Percentiles rank a stretch among this genome's conserved stretches.
Conservation (phyloP, 257 asterid species). For the Oldenlandia corymbosa region DNA sequence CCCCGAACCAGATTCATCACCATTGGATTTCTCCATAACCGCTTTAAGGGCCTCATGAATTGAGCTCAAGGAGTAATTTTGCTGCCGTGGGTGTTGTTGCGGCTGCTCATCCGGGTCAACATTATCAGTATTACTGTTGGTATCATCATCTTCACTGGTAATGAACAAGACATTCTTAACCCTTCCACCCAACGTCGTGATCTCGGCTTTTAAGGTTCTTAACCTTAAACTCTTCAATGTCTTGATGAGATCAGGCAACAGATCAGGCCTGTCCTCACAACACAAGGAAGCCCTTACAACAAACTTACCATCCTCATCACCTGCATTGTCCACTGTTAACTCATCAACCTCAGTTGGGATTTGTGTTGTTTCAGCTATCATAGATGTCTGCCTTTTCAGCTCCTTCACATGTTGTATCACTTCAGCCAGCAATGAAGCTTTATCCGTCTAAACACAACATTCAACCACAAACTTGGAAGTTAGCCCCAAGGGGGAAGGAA, state of each 20-base stretch:
- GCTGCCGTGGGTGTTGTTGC: constrained; percentile 25
- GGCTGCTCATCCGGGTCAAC: too few species aligned
- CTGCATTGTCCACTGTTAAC: constrained; percentile 56
- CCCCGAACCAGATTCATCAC: constrained; percentile 58
- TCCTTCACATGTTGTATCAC: constrained; percentile 90
- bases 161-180: constrained; percentile 71
- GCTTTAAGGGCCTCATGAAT: constrained; percentile 78
- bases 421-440: constrained; percentile 89
- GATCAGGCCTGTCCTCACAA: constrained; percentile 80
- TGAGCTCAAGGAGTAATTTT: constrained; percentile 40
- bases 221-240: constrained; percentile 58
- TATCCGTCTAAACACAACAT: constrained; percentile 61
- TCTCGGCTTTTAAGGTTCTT: constrained; percentile 68
- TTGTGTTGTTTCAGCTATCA: constrained; percentile 45
- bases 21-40: constrained; percentile 66
- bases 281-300: constrained; percentile 73
- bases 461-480: neutral
- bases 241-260: constrained; percentile 71
- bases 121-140: neutral
- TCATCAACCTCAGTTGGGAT: constrained; percentile 78
- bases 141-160: constrained; percentile 51
- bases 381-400: constrained; percentile 63
- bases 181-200: constrained; percentile 74
- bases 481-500: too few species aligned
- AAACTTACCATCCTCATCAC: constrained; percentile 56